Conservation (phyloP, 345 rosid species). For the Aquilaria sinensis region DNA sequence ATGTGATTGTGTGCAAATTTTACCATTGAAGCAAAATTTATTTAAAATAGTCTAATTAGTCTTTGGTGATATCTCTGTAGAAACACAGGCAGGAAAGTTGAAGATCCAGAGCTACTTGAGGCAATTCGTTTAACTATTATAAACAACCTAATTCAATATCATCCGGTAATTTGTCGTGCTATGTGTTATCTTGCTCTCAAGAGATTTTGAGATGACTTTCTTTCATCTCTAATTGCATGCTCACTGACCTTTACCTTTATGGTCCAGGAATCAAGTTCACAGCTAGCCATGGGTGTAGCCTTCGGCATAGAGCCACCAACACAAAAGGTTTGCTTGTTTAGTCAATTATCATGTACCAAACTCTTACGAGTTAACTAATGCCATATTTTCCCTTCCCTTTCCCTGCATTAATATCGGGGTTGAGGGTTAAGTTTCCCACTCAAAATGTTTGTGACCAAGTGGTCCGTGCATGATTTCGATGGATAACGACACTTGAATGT, state of each 20-base stretch:
- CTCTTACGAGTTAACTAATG: neutral
- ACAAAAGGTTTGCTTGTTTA: conserved; percentile 33
- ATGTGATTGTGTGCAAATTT: no score
- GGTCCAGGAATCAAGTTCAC: conserved; percentile 92
- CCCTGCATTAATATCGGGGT: neutral
- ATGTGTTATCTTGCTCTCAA: no score
- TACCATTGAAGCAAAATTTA: no score
- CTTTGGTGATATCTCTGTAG: conserved; percentile 32
- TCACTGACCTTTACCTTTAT: conserved; percentile 18
- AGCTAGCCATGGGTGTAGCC: conserved; percentile 92
- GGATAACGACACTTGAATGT: no score
- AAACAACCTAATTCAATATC: conserved; percentile 82
- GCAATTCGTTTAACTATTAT: conserved; percentile 95
- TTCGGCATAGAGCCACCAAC: conserved; percentile 82
- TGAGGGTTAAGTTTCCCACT: no score
- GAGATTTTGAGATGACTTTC: neutral
- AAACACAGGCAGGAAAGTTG: conserved; percentile 87
- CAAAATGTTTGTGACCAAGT: no score
- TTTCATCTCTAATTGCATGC: conserved; percentile 4
- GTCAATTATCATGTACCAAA: conserved; percentile 7
- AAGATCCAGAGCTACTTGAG: conserved; percentile 92
- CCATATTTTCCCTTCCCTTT: neutral
- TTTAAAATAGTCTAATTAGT: no score
- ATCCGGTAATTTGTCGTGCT: conserved; percentile 59
- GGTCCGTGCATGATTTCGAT: no score